phyloP scores from a whole-genome alignment of 176 grass and related monocot genomes.

The Carex littledalei region DNA sequence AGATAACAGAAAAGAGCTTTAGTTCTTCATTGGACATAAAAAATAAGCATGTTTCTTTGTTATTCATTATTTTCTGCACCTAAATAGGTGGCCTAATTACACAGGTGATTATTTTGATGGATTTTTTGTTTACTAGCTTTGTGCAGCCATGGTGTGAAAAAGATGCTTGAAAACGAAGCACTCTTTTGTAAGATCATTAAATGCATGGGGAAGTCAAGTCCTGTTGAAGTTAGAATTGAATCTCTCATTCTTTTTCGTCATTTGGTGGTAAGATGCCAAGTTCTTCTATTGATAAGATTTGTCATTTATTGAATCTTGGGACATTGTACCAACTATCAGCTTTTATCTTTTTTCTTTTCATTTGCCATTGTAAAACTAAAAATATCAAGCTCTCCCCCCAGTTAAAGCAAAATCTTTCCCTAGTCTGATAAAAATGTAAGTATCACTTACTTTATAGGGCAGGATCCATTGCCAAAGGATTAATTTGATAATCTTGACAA shows the following conservation, averaged over 20 bases:
- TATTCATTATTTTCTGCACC: not conserved
- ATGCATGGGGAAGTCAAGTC: constrained; percentile 37
- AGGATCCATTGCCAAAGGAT: not conserved
- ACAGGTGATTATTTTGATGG: not conserved
- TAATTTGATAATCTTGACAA: not conserved
- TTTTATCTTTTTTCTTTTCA: not conserved
- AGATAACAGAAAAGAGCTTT: not conserved
- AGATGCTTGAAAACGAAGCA: constrained; percentile 50
- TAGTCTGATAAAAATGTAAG: not conserved
- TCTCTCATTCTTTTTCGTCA: constrained; percentile 54
- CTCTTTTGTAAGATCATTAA: constrained; percentile 31
- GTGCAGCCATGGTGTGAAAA: constrained; percentile 54
- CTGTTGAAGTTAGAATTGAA: constrained; percentile 42
- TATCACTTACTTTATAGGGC: not conserved
- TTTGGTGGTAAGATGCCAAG: constrained; percentile 43
- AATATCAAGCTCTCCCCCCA: not conserved
- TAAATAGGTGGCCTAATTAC: not conserved
- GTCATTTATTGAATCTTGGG: not conserved
- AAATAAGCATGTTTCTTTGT: not conserved
- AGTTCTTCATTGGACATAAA: not conserved
- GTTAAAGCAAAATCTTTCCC: not conserved
- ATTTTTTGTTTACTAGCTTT: constrained; percentile 50
- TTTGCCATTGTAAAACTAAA: not conserved
- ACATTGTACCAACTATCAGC: not conserved
- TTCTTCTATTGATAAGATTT: not conserved